Conservation (phyloP, 805 yeast species). For the Lipomyces anomalus region DNA sequence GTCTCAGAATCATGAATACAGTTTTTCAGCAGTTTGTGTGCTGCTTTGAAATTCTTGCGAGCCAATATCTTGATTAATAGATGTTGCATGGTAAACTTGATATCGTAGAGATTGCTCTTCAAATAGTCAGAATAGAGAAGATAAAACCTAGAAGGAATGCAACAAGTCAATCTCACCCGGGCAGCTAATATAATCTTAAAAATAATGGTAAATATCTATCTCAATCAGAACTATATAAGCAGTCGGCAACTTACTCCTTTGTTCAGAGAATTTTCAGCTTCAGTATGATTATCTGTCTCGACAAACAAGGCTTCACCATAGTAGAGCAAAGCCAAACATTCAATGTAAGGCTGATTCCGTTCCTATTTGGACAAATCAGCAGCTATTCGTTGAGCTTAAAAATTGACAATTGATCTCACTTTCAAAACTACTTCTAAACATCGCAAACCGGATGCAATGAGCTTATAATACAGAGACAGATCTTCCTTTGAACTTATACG, state of each 20-base stretch:
- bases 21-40: slow-evolving; percentile 9
- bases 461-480: slow-evolving; percentile 16
- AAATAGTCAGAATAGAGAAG: neutral
- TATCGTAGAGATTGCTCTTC: slow-evolving; percentile 14
- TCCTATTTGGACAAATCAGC: slow-evolving; percentile 3
- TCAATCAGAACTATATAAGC: neutral
- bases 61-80: slow-evolving; percentile 14
- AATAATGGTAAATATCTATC: neutral
- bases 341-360: slow-evolving; percentile 20
- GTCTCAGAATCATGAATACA: slow-evolving; percentile 13
- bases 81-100: slow-evolving; percentile 19
- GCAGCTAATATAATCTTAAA: slow-evolving; percentile 15
- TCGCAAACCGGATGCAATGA: slow-evolving; percentile 17
- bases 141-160: neutral
- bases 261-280: slow-evolving; percentile 21
- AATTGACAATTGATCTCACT: too few species aligned
- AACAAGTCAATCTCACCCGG: slow-evolving; percentile 1
- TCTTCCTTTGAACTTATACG: slow-evolving; percentile 10
- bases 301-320: slow-evolving; percentile 13
- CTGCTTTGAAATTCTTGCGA: slow-evolving; percentile 10
- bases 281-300: slow-evolving; percentile 9
- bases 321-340: slow-evolving; percentile 19
- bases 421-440: slow-evolving; percentile 20
- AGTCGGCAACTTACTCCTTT: slow-evolving; percentile 10
- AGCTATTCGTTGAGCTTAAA: neutral